Base-by-base conservation (phyloP, 257 asterid species). In the Nicotiana benthamiana region DNA sequence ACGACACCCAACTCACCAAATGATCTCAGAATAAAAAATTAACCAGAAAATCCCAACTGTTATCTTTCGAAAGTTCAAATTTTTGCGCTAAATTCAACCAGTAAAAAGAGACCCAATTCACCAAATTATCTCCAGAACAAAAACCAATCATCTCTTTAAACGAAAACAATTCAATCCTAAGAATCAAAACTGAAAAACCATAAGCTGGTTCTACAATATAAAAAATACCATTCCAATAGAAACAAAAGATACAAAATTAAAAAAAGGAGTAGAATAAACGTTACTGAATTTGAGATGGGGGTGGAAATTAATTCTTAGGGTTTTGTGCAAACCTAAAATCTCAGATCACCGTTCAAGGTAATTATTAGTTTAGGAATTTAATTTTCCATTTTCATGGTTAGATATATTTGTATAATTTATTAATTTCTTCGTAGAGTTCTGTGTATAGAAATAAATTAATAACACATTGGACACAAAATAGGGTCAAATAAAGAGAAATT, bases 321-420 rank as follows among this genome's bases (percentile, higher is more conserved):
- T 68, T 79, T 53, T 59, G 80, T 46, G 80, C 52, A 72, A 79
- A 62, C 26, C 48, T 77, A 78, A 68, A 61, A 67, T 51, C 57
- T 70, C 87, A 77, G 80, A 81, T 81, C 84, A 79, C 75, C 60
- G 75, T 16, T 18, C 18, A 24, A 62, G 68, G 68, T 26, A 24
- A 6, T 9, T 26, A 36, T 36, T 51, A 52, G 51, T 57, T 72
- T 72, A 72, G 78, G 40, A 46, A 24, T 54, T 46, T 43, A 72
- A 24, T 72, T 68, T 68, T 40, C 76, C 56, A 20, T 20, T 40
- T 68, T 52, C 56, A 68, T 20, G 76, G 59, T 13, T 40, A 17
- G n/a, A 52, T 52, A 4, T 52, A 6, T 53, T 16, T 53, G 59
- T 53, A 53, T 53, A 13, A 16, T 51, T 51, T 28, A 28, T 28